Evolutionary conservation across 75 land plant species (phyloP), one percentile per base, ranked within the genome.

Genomic region (Ceratopteris richardii): DNA sequence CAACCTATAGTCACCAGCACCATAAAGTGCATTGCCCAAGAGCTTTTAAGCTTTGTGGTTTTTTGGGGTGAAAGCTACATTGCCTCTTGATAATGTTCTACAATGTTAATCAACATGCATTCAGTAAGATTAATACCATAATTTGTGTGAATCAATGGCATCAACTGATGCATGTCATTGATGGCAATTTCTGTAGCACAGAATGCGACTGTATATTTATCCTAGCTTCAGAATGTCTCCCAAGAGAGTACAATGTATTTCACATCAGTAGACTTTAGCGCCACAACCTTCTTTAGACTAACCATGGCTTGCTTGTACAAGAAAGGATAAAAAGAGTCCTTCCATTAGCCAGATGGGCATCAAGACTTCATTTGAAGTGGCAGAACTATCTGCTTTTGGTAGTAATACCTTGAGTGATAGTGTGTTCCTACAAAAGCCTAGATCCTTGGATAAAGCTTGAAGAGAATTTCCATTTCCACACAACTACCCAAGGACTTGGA

Each of bases 11-110:
- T 94, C 98, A 5, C 98, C 98, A 4, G 90, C 82, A 16, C 96
- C 98, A 59, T 77, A 86, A 9, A 94, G 78, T 29, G 88, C 96
- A 63, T 91, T 83, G 21, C 98, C 98, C 59, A 94, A 56, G 24
- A 86, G 88, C 69, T 94, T 94, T 66, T 90, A 66, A 21, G 98
- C 98, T 43, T 91, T 66, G 70, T 74, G 90, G 76, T 94, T 96
- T n/a, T n/a, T 0, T 75, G 70, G 0, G 98, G 96, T 57, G 75
- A 75, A 14, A 94, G 78, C 43, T 86, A 86, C 6, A 91, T 90
- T 41, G 98, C 96, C 73, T 94, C 96, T 21, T 96, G 72, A 77
- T 94, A 94, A 55, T 94, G 87, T 56, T 94, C 98, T 71, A 88
- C 83, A 22, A 96, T 96, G 69, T 79, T 66, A 59, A 94, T 44